phyloP scores from a whole-genome alignment of 148 eudicot species.

The Linanthus parryae region DNA sequence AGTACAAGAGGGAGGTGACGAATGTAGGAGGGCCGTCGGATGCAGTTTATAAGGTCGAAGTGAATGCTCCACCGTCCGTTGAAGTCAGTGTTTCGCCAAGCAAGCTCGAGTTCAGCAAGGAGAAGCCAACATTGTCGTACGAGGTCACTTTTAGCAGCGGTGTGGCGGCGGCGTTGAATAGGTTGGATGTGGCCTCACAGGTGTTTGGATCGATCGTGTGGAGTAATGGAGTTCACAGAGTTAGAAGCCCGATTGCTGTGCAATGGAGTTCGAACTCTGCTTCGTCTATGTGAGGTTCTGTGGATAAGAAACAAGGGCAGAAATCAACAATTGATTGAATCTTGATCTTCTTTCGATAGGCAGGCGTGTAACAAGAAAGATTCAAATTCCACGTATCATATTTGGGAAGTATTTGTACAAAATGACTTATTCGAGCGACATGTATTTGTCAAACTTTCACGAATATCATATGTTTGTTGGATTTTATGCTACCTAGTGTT shows the following conservation, averaged over 20 bases:
- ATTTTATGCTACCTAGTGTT: no score
- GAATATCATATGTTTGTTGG: no score
- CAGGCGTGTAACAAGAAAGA: no score
- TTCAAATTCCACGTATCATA: no score
- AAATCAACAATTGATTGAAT: background rate
- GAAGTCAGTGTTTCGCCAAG: conserved; percentile 2
- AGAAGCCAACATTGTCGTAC: background rate
- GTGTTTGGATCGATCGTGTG: conserved; percentile 7
- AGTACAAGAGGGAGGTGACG: conserved; percentile 1
- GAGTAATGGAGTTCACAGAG: conserved; percentile 1
- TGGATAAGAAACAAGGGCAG: background rate
- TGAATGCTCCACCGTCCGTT: conserved; percentile 2
- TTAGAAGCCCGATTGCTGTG: conserved; percentile 9
- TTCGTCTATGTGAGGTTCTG: background rate
- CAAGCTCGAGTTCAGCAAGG: conserved; percentile 1
- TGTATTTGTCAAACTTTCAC: background rate
- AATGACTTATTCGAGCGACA: background rate
- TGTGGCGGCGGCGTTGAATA: background rate
- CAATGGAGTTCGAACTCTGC: background rate
- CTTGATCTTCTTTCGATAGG: no score
- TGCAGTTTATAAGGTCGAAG: background rate
- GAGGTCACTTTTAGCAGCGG: background rate
- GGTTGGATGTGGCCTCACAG: background rate
- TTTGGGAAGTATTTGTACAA: background rate
- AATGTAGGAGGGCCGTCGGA: conserved; percentile 4